Evolutionary conservation across 305 asterid species (phyloP).

Genomic region (Vinca major): DNA sequence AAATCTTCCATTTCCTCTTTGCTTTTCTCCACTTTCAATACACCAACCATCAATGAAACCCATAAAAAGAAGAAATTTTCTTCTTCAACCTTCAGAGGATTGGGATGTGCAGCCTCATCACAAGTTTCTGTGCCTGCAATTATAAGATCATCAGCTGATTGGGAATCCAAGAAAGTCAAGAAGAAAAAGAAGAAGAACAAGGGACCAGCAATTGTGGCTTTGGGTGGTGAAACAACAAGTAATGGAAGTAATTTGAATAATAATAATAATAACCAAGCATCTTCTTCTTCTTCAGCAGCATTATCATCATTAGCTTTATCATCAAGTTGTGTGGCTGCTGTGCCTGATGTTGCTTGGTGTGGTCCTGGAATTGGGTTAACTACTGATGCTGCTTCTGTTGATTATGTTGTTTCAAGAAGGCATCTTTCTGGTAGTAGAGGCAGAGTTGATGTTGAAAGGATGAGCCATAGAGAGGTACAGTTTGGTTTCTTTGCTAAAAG

Average conservation of each 20-base stretch:
- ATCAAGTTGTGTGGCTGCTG: slow-evolving; percentile 58
- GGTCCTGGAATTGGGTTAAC: slow-evolving; percentile 64
- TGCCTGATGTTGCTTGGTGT: slow-evolving; percentile 68
- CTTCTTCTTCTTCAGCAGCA: slow-evolving; percentile 21
- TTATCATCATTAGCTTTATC: slow-evolving; percentile 34
- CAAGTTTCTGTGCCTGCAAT: slow-evolving; percentile 67
- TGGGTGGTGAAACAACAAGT: slow-evolving; percentile 9
- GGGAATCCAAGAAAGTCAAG: slow-evolving; percentile 66
- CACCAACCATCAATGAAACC: slow-evolving; percentile 19
- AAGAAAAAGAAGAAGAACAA: slow-evolving; percentile 49
- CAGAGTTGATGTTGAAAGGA: slow-evolving; percentile 47
- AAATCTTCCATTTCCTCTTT: slow-evolving; percentile 34
- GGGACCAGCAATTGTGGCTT: slow-evolving; percentile 15
- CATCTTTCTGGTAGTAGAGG: slow-evolving; percentile 45
- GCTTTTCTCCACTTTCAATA: slow-evolving; percentile 27
- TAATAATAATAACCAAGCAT: slow-evolving; percentile 23
- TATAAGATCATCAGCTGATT: slow-evolving; percentile 59
- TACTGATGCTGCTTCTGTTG: slow-evolving; percentile 69
- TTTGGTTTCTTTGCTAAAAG: neutral
- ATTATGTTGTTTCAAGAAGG: slow-evolving; percentile 72
- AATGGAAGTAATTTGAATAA: slow-evolving; percentile 5
- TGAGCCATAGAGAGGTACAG: slow-evolving; percentile 51
- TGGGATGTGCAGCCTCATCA: slow-evolving; percentile 64
- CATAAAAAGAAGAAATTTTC: slow-evolving; percentile 60
- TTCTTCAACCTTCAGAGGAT: slow-evolving; percentile 43